These are phyloP conservation scores for Circinella umbellata DNA, from an alignment of 371 early-diverging fungal genomes.

Conservation along the genomic window DNA sequence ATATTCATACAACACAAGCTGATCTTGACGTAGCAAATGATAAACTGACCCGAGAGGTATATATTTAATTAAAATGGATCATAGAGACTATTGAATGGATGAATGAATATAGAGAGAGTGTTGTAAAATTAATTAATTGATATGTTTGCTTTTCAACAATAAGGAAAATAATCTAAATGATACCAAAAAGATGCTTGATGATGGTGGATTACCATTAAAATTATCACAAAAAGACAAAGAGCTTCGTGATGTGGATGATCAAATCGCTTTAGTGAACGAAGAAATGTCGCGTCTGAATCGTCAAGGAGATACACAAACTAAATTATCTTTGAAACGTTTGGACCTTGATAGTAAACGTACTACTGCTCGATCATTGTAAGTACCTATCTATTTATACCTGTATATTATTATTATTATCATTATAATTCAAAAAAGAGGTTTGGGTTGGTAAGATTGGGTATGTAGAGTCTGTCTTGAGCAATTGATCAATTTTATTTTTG, in stretches of 20 bases:
- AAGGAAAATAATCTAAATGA: conserved; percentile 12
- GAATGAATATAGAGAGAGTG: background rate
- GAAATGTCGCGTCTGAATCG: conserved; percentile 57
- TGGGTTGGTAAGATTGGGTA: too few relatives aligned
- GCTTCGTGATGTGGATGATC: conserved; percentile 36
- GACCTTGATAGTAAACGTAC: conserved; percentile 50
- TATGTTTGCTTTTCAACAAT: background rate
- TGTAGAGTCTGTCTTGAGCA: too few relatives aligned
- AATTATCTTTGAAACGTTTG: conserved; percentile 51
- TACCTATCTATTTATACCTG: background rate
- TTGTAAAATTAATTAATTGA: background rate
- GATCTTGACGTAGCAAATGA: conserved; percentile 24
- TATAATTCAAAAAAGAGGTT: too few relatives aligned
- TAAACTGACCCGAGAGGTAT: conserved; percentile 15
- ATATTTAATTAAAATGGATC: background rate
- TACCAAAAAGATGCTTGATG: background rate
- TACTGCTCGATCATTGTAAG: conserved; percentile 29
- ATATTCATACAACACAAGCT: conserved; percentile 9
- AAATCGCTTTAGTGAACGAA: conserved; percentile 35
- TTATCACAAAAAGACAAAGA: conserved; percentile 31
- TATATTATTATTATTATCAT: too few relatives aligned
- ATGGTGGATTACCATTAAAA: background rate
- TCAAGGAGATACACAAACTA: conserved; percentile 64
- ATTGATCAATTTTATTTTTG: too few relatives aligned
- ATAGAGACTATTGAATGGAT: background rate